phyloP scores from a whole-genome alignment of 176 grass and related monocot species.

The Tuctoria greenei region DNA sequence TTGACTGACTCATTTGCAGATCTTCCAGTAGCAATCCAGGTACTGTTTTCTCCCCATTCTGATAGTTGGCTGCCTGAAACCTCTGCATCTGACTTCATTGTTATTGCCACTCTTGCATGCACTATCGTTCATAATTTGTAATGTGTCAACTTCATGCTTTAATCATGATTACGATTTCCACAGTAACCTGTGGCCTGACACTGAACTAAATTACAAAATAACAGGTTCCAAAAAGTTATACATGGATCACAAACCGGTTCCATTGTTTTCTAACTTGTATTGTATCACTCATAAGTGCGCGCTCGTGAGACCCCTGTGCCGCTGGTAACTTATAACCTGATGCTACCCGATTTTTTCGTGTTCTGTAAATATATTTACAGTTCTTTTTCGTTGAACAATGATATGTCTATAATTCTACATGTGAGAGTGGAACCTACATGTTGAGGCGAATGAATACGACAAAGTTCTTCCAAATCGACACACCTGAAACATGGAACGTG shows the following conservation, averaged over 20 bases:
- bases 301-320: no score
- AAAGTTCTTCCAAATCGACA: neutral
- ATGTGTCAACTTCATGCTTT: neutral
- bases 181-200: constrained; percentile 3
- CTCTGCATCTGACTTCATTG: constrained; percentile 20
- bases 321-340: neutral
- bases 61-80: constrained; percentile 1
- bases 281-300: neutral
- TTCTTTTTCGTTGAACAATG: neutral
- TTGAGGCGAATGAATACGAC: neutral
- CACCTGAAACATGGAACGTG: neutral
- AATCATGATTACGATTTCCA: constrained; percentile 27
- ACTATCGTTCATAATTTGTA: constrained; percentile 13
- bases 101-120: neutral
- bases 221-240: constrained; percentile 13
- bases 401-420: no score
- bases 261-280: no score
- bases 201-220: neutral
- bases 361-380: neutral
- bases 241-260: neutral
- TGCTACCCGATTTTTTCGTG: neutral
- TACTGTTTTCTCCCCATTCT: neutral
- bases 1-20: constrained; percentile 6
- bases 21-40: neutral
- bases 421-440: no score